Evolutionary conservation across 805 yeast species (phyloP), one percentile per base, ranked within the genome.

Genomic region (Schwanniomyces occidentalis): DNA sequence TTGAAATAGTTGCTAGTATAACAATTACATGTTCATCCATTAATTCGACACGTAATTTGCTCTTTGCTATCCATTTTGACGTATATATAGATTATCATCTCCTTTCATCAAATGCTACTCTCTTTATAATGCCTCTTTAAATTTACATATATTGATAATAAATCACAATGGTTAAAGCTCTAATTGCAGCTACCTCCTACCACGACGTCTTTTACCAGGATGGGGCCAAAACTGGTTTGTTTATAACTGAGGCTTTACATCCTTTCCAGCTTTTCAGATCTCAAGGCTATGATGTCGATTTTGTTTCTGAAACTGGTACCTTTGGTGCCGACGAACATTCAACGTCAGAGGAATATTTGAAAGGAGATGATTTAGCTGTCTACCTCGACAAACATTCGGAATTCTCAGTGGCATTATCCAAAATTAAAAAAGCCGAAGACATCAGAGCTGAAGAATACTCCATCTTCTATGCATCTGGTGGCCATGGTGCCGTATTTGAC

Each of bases 401-500:
- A 2, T 69, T 73, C 53, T 59, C 58, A 46, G 43, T 55, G 27
- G 66, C 58, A 12, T 42, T 78, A 19, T 50, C 55, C 19, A 47
- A 56, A 10, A 51, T 73, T 47, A 73, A 73, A 58, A 69, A 65
- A 41, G 72, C 81, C 6, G 45, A 67, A 10, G 80, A 74, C 17
- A 55, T 78, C 30, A 54, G 73, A 34, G 54, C 80, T 8, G 51
- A 54, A 10, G 77, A 76, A 24, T 81, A 67, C 54, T 67, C 66
- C 28, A 65, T 78, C 40, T 70, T 80, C 52, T 79, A 63, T 46
- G 84, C 82, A 25, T 72, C 83, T 31, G 87, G 78, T 32, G 87
- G 88, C 24, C 87, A 82, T 49, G 87, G 76, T 19, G 63, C 82
- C 18, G 44, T 72, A 25, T 76, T 69, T 44, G 87, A 80, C 53